Base-by-base conservation (phyloP, 495 filamentous ascomycete genomes). In the Aspergillus kassunensis region DNA sequence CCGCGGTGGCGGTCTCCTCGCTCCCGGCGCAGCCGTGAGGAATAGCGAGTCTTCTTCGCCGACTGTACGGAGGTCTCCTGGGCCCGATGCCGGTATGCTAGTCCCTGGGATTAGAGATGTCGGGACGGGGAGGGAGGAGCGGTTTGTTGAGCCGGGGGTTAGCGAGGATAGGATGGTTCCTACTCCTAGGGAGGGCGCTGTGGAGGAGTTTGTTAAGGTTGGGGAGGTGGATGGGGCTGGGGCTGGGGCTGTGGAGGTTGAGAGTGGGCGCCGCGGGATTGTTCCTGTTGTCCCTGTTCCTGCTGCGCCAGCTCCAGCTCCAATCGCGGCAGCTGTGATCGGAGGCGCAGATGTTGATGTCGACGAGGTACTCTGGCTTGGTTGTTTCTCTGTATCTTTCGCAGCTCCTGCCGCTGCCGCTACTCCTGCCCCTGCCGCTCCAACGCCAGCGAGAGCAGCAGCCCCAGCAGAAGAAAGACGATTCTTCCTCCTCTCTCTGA, bases 401-500 rank as follows among this genome's bases (percentile, higher is more conserved):
- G 33, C 23, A 0, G 15, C 16, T 6, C 16, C 33, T 7, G n/a
- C n/a, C 20, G 35, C 44, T 9, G 5, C 30, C 18, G 44, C 44
- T 15, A 21, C 20, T 1, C 31, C 44, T 34, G 8, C 40, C 9
- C 13, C 40, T 23, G 5, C 31, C 11, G 20, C 40, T 6, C 27
- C 42, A 10, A 36, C 31, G 13, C 27, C 44, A 19, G 23, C 35
- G n/a, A n/a, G n/a, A 10, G 35, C 39, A 23, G 44, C 41, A 15
- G 40, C 43, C 18, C 15, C 19, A 24, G 21, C 41, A 12, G 20
- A 25, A n/a, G 15, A 30, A 9, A 15, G n/a, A 23, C 33, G 50
- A 12, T 39, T 53, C 31, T 59, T 53, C 34, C 62, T 50, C 1
- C 60, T 51, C n/a, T 42, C 55, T 2, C 57, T 49, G 12, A 64